These are phyloP conservation scores for Epichloe aotearoae DNA, from an alignment of 2,329 filamentous ascomycete species.

Conservation along the genomic window DNA sequence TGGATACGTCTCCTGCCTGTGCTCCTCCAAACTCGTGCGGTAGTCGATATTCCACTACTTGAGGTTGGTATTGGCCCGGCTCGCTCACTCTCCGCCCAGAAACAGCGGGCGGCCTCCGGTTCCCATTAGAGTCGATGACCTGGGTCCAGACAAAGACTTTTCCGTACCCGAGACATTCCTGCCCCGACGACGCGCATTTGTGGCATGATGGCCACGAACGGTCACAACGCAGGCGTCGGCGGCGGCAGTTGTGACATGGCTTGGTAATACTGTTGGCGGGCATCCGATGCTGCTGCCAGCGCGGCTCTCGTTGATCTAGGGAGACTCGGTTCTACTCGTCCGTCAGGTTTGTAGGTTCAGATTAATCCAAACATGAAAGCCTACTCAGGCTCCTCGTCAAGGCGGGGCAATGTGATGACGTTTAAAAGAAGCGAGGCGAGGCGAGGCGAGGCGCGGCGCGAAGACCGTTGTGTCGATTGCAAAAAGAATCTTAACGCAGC, in stretches of 20 bases:
- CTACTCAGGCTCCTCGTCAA: background rate
- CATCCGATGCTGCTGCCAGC: constrained; percentile 10
- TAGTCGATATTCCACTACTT: background rate
- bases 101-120: constrained; percentile 22
- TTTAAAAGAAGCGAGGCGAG: background rate
- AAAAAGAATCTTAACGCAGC: background rate
- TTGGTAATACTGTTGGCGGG: constrained; percentile 25
- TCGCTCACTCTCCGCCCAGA: constrained; percentile 6
- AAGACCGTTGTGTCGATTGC: background rate
- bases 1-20: background rate
- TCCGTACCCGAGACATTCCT: constrained; percentile 49
- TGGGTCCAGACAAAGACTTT: constrained; percentile 47
- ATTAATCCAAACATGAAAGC: background rate
- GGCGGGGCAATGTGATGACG: background rate
- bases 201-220: constrained; percentile 44
- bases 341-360: background rate
- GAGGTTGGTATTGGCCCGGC: background rate
- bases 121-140: constrained; percentile 35
- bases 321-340: background rate
- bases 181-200: constrained; percentile 42
- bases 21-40: background rate
- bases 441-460: background rate
- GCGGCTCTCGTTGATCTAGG: background rate
- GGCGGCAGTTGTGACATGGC: constrained; percentile 49
- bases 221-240: constrained; percentile 47